A percentile compares a stretch with the other conserved stretches of the same genome.
Evolutionary conservation across 2,329 filamentous ascomycete species (phyloP).

Genomic region (Xylaria sp.): DNA sequence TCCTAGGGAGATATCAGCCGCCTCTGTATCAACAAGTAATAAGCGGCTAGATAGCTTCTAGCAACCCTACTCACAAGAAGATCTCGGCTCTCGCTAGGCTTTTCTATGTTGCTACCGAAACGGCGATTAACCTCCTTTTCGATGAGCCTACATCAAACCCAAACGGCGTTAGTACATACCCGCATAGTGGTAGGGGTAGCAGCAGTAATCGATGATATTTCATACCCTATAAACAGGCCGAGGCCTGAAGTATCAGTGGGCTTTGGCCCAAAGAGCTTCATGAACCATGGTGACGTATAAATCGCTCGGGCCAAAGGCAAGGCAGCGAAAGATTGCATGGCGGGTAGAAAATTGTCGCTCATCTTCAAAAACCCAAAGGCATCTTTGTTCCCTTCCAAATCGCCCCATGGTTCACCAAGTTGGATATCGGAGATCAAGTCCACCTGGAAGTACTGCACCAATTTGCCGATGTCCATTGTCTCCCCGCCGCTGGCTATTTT

Average conservation of each 20-base stretch:
- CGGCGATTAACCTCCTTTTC: constrained; percentile 15
- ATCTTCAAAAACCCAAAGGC: constrained; percentile 32
- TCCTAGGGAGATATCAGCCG: constrained; percentile 3
- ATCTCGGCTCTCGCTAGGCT: background rate
- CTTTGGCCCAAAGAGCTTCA: constrained; percentile 31
- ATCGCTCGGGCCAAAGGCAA: constrained; percentile 27
- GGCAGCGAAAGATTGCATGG: constrained; percentile 23
- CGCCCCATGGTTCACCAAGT: constrained; percentile 33
- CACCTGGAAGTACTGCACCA: constrained; percentile 35
- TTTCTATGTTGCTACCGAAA: background rate
- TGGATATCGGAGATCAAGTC: constrained; percentile 33
- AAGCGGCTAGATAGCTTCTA: too few relatives aligned
- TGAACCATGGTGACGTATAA: constrained; percentile 29
- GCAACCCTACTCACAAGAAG: constrained; percentile 6
- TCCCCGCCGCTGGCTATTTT: constrained; percentile 23
- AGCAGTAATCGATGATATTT: background rate
- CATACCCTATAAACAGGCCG: constrained; percentile 31
- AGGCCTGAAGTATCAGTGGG: constrained; percentile 32
- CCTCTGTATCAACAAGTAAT: background rate
- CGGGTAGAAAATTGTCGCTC: constrained; percentile 22
- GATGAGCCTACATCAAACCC: background rate
- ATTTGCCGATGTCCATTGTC: constrained; percentile 30
- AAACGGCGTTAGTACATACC: background rate
- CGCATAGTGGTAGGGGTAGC: background rate
- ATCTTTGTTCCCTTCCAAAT: constrained; percentile 33